Percentiles rank a stretch among this genome's conserved stretches.
Conservation (phyloP, 768 basidiomycete species). For the Boletus tylopilopsis region DNA sequence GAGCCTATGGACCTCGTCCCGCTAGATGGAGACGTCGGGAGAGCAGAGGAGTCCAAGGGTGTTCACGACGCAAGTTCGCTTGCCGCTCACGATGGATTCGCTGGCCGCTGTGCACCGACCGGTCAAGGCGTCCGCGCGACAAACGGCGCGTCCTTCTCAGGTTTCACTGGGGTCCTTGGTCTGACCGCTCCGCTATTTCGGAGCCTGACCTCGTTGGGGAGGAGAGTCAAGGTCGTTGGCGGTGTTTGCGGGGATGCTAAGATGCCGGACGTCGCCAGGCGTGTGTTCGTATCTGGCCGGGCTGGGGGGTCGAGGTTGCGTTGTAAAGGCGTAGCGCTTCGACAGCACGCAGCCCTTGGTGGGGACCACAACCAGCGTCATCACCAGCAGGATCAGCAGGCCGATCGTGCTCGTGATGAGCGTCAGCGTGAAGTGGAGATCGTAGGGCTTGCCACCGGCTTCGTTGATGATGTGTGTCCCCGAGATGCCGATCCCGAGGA, state of each 20-base stretch:
- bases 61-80: constrained; percentile 81
- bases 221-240: constrained; percentile 83
- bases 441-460: constrained; percentile 51
- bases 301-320: constrained; percentile 81
- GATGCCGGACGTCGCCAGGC: constrained; percentile 87
- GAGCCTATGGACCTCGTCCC: constrained; percentile 87
- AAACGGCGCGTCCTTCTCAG: constrained; percentile 56
- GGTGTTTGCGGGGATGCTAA: constrained; percentile 83
- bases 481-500: constrained; percentile 88
- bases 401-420: constrained; percentile 82
- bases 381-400: constrained; percentile 67
- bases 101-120: constrained; percentile 79
- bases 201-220: constrained; percentile 66
- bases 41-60: constrained; percentile 87
- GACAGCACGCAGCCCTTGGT: constrained; percentile 79
- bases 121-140: constrained; percentile 66
- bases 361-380: constrained; percentile 82
- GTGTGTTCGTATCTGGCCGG: constrained; percentile 86
- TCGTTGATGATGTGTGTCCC: constrained; percentile 81
- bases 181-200: constrained; percentile 24
- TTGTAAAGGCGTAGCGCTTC: too few relatives aligned
- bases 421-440: constrained; percentile 77
- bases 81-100: constrained; percentile 90
- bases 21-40: constrained; percentile 75
- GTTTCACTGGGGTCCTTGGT: constrained; percentile 10